Percentiles rank a stretch among this genome's conserved stretches.
These are phyloP conservation scores for Papilionanthe hybrid DNA, from an alignment of 116 monocot genomes.

Conservation along the genomic window DNA sequence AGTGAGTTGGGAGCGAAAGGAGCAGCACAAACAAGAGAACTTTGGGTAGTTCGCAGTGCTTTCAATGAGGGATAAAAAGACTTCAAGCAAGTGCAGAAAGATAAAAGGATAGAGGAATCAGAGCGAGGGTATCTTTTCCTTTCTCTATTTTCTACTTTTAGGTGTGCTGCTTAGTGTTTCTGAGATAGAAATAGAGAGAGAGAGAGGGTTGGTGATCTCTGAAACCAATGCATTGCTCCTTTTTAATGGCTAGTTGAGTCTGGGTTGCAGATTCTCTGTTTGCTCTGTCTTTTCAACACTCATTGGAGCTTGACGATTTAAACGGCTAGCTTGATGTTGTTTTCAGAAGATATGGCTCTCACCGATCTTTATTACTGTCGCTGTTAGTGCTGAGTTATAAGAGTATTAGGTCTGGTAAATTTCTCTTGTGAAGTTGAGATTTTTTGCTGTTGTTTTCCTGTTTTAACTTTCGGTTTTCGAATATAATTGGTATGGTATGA, in stretches of 20 bases:
- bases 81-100: constrained; percentile 9
- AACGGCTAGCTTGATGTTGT: neutral
- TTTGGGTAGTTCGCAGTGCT: constrained; percentile 1
- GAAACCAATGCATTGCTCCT: constrained; percentile 23
- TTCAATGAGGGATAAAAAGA: constrained; percentile 16
- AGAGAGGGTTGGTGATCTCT: constrained; percentile 14
- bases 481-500: constrained; percentile 6
- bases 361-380: neutral
- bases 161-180: constrained; percentile 16
- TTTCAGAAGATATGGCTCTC: neutral
- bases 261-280: constrained; percentile 17
- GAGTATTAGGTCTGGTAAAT: neutral
- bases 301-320: constrained; percentile 14
- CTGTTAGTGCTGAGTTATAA: neutral
- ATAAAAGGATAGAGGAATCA: neutral
- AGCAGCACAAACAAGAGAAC: constrained; percentile 7
- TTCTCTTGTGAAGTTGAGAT: no score
- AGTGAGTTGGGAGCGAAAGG: neutral
- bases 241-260: constrained; percentile 7
- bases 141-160: constrained; percentile 21
- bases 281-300: constrained; percentile 21
- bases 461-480: neutral
- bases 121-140: constrained; percentile 42
- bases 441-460: neutral
- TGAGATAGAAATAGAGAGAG: no score